These are phyloP conservation scores for Sarcomyxa edulis DNA, from an alignment of 768 basidiomycete species.

Conservation along the genomic window DNA sequence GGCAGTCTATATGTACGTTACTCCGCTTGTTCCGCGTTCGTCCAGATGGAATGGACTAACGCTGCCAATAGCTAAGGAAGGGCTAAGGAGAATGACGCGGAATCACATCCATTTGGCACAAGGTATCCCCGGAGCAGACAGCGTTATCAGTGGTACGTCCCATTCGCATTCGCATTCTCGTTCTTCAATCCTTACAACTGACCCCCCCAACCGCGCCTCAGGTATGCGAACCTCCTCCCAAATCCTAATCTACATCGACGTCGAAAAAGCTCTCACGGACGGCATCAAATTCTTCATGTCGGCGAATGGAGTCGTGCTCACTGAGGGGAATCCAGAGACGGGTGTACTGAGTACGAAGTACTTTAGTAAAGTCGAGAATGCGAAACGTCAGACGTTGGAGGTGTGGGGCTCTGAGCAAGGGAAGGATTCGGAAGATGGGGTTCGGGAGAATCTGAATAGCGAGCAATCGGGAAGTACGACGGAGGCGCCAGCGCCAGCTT, in stretches of 20 bases:
- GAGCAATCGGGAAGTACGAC: too few relatives aligned
- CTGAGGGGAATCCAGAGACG: constrained; percentile 62
- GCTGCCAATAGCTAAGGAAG: constrained; percentile 47
- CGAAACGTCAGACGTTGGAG: constrained; percentile 25
- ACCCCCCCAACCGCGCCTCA: constrained; percentile 19
- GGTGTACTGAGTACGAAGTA: constrained; percentile 60
- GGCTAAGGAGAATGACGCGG: constrained; percentile 78
- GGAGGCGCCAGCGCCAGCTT: too few relatives aligned
- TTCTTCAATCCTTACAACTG: not conserved
- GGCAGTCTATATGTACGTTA: constrained; percentile 64
- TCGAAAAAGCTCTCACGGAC: constrained; percentile 60
- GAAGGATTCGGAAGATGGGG: too few relatives aligned
- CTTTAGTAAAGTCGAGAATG: constrained; percentile 66
- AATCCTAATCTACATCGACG: constrained; percentile 77
- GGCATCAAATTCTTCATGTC: constrained; percentile 77
- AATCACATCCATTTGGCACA: constrained; percentile 95
- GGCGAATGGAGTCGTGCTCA: constrained; percentile 84
- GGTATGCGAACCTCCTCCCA: constrained; percentile 80
- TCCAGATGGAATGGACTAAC: not conserved
- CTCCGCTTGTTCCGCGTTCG: not conserved
- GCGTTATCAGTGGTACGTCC: constrained; percentile 69
- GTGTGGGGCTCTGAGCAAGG: too few relatives aligned
- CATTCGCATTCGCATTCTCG: not conserved
- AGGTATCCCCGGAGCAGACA: constrained; percentile 56
- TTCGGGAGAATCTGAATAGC: too few relatives aligned